Evolutionary conservation across 495 filamentous ascomycete genomes (phyloP).

Genomic region (Penicillium manginii): DNA sequence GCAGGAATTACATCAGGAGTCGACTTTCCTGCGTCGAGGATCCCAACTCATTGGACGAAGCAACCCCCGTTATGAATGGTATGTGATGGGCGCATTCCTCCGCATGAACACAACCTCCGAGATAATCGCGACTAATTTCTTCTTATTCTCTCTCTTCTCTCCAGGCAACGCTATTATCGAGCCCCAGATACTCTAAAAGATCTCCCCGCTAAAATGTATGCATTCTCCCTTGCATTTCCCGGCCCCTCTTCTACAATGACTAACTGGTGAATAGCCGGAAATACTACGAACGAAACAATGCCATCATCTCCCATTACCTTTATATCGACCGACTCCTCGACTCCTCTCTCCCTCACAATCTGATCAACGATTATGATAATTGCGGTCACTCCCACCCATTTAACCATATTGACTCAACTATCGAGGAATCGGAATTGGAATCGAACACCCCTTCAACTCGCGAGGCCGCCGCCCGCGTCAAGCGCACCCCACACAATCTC

Average conservation of each 20-base stretch:
- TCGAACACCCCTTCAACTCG: neutral
- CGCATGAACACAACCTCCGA: neutral
- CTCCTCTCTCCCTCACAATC: slow-evolving; percentile 80
- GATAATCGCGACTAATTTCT: neutral
- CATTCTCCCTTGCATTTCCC: neutral
- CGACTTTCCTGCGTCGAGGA: slow-evolving; percentile 23
- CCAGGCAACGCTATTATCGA: slow-evolving; percentile 42
- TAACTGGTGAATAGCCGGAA: slow-evolving; percentile 47
- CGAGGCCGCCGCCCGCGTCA: slow-evolving; percentile 51
- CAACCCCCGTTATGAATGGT: slow-evolving; percentile 44
- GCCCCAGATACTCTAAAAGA: slow-evolving; percentile 31
- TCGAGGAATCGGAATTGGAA: neutral
- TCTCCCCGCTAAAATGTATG: slow-evolving; percentile 37
- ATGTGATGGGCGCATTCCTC: neutral
- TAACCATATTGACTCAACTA: neutral
- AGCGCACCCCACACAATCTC: slow-evolving; percentile 78
- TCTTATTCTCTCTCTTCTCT: neutral
- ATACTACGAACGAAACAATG: slow-evolving; percentile 86
- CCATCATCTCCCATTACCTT: slow-evolving; percentile 80
- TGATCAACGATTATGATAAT: slow-evolving; percentile 78
- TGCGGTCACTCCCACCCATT: slow-evolving; percentile 10
- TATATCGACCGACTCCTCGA: slow-evolving; percentile 92
- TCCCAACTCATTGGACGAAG: slow-evolving; percentile 40
- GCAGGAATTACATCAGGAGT: slow-evolving; percentile 26
- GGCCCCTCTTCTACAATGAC: neutral